Evolutionary conservation across 2,329 filamentous ascomycete species (phyloP).

Genomic region (Xylariaceae sp.): DNA sequence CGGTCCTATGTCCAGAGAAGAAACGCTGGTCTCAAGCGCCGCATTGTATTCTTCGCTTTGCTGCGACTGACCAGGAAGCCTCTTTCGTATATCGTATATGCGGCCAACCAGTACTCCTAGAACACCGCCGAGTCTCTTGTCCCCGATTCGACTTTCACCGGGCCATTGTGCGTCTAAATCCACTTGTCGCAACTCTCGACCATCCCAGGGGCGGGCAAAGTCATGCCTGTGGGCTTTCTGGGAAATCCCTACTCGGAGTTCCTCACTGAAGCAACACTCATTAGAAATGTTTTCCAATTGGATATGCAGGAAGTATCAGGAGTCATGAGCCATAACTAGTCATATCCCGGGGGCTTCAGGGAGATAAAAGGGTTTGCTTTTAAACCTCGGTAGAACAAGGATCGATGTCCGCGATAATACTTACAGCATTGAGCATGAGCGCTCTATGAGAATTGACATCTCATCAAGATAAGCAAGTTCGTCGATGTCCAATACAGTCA

Average conservation of each 20-base stretch:
- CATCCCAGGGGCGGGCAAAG: slow-evolving; percentile 61
- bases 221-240: slow-evolving; percentile 39
- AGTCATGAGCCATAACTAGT: too few relatives aligned
- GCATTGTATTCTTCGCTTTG: not conserved
- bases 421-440: slow-evolving; percentile 62
- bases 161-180: slow-evolving; percentile 55
- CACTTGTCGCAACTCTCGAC: slow-evolving; percentile 57
- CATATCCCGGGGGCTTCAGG: too few relatives aligned
- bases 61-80: not conserved
- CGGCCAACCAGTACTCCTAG: slow-evolving; percentile 65
- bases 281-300: too few relatives aligned
- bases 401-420: too few relatives aligned
- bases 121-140: slow-evolving; percentile 62
- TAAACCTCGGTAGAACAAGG: too few relatives aligned
- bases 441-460: slow-evolving; percentile 71
- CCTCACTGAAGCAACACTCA: too few relatives aligned
- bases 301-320: too few relatives aligned
- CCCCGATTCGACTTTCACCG: slow-evolving; percentile 53
- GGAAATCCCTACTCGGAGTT: slow-evolving; percentile 71
- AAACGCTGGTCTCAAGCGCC: not conserved
- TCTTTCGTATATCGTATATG: slow-evolving; percentile 54
- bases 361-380: too few relatives aligned
- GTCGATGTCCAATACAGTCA: slow-evolving; percentile 77
- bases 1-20: too few relatives aligned
- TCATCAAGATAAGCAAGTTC: slow-evolving; percentile 80